A percentile compares a stretch with the other conserved stretches of the same genome.
Evolutionary conservation across 306 rosid genomes (phyloP).

Genomic region (Erythrophleum fordii): DNA sequence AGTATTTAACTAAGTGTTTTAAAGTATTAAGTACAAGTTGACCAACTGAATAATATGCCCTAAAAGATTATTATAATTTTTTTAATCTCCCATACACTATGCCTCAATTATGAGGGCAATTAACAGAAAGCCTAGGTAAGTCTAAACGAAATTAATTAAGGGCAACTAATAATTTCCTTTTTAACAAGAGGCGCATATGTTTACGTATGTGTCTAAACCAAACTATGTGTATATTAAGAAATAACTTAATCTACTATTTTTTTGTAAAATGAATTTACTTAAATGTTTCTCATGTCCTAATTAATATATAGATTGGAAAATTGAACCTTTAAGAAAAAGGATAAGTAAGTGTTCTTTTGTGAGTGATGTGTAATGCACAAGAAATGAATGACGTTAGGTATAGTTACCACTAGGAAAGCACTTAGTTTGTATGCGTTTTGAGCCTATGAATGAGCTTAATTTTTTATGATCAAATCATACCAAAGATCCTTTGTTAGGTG

Average conservation of each 20-base stretch:
- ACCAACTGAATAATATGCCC: conserved; percentile 25
- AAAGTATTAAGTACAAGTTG: not conserved
- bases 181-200: no score
- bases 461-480: conserved; percentile 14
- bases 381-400: not conserved
- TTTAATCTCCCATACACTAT: not conserved
- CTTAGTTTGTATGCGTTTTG: not conserved
- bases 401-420: not conserved
- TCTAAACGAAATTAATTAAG: not conserved
- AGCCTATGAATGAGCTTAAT: not conserved
- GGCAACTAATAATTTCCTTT: not conserved
- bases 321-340: not conserved
- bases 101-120: conserved; percentile 10
- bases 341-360: not conserved
- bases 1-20: not conserved
- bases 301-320: not conserved
- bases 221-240: no score
- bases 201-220: no score
- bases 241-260: no score
- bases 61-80: not conserved
- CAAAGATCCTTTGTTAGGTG: conserved; percentile 40
- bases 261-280: no score
- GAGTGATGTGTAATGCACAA: not conserved
- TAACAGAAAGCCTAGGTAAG: conserved; percentile 4
- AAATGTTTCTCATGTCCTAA: not conserved